These are phyloP conservation scores for Saturnispora sekii DNA, from an alignment of 805 yeast genomes.

Conservation along the genomic window DNA sequence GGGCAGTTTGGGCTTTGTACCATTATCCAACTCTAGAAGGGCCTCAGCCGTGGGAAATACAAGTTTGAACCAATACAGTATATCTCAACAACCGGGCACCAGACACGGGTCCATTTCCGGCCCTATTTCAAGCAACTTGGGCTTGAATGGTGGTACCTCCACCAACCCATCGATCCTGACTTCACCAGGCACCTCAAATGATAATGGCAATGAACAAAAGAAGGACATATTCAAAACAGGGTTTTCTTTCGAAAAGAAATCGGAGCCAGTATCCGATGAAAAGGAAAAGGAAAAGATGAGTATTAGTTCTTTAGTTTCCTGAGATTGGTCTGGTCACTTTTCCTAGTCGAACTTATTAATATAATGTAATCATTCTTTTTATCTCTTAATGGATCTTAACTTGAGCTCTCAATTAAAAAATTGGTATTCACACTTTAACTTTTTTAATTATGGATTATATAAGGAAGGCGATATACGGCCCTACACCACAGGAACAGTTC, in stretches of 20 bases:
- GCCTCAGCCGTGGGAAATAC: conserved; percentile 10
- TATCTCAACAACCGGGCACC: conserved; percentile 1
- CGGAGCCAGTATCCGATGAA: background rate
- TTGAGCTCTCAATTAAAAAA: no score
- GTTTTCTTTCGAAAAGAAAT: conserved; percentile 15
- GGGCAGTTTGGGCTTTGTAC: conserved; percentile 7
- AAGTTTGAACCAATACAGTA: conserved; percentile 12
- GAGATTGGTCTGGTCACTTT: background rate
- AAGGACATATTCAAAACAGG: conserved; percentile 22
- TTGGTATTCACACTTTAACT: background rate
- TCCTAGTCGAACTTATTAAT: background rate
- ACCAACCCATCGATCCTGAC: background rate
- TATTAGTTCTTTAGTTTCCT: conserved; percentile 9
- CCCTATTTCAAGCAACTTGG: no score
- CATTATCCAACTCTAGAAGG: conserved; percentile 5
- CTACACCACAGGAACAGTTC: conserved; percentile 87
- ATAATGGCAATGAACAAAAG: conserved; percentile 2
- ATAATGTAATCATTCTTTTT: background rate
- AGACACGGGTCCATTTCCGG: background rate
- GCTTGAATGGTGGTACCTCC: background rate
- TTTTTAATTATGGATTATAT: conserved; percentile 57
- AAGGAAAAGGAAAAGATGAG: conserved; percentile 9
- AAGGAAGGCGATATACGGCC: conserved; percentile 89
- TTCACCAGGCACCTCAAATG: background rate
- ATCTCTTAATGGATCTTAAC: background rate